A percentile compares a stretch with the other conserved stretches of the same genome.
Evolutionary conservation across 176 grass and related monocot species (phyloP).

Genomic region (Neostapfia colusana): DNA sequence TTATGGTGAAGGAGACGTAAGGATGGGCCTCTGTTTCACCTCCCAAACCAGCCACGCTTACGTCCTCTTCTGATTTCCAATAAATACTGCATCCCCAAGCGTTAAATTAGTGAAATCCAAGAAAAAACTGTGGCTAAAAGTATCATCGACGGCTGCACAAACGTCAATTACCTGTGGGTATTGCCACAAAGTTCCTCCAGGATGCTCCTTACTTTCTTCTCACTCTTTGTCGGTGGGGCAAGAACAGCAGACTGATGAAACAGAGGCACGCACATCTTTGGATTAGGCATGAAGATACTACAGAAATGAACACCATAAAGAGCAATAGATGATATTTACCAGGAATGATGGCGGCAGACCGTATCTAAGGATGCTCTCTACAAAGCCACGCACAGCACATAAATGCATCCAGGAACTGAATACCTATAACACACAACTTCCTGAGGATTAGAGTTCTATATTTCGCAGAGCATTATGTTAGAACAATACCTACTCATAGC

Average conservation of each 20-base stretch:
- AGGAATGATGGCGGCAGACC: constrained; percentile 82
- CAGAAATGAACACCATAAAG: not conserved
- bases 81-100: constrained; percentile 56
- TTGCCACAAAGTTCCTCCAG: constrained; percentile 70
- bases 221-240: constrained; percentile 66
- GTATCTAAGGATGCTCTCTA: constrained; percentile 99
- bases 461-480: too few relatives aligned
- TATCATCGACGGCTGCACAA: not conserved
- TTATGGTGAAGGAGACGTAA: constrained; percentile 95
- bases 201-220: constrained; percentile 94
- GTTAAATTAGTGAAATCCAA: constrained; percentile 11
- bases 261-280: not conserved
- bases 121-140: not conserved
- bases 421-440: constrained; percentile 46
- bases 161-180: constrained; percentile 60
- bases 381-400: constrained; percentile 78
- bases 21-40: constrained; percentile 78
- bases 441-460: too few relatives aligned
- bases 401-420: constrained; percentile 99
- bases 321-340: constrained; percentile 45
- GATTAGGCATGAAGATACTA: not conserved
- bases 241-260: constrained; percentile 74
- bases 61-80: constrained; percentile 88
- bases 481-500: too few relatives aligned
- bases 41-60: constrained; percentile 60